Evolutionary conservation across 2,329 filamentous ascomycete species (phyloP).

Genomic region (Exutisphaerella laricina): DNA sequence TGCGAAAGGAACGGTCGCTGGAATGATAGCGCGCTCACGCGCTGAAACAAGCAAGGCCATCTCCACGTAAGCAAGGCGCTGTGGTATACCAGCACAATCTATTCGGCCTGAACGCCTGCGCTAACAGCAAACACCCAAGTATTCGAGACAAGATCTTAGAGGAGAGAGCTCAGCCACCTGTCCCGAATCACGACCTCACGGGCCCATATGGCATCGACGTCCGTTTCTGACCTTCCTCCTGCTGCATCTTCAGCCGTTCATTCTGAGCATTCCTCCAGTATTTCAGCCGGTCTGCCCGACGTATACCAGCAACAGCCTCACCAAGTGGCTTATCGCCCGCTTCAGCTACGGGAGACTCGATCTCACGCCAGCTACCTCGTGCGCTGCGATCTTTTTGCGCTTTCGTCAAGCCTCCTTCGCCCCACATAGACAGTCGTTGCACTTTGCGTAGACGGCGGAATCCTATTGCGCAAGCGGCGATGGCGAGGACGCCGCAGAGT

Average conservation of each 20-base stretch:
- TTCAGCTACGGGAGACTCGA: conserved; percentile 16
- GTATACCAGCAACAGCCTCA: conserved; percentile 26
- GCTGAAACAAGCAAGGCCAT: no score
- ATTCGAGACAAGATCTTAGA: not conserved
- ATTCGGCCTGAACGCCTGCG: conserved; percentile 2
- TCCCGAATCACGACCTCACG: conserved; percentile 5
- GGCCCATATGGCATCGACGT: conserved; percentile 11
- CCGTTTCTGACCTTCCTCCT: conserved; percentile 6
- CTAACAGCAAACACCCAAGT: not conserved
- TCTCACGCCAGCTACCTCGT: conserved; percentile 28
- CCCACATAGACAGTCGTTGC: conserved; percentile 84
- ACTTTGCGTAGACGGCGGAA: conserved; percentile 77
- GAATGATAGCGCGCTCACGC: no score
- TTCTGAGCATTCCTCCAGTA: conserved; percentile 24
- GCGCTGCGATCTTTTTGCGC: conserved; percentile 20
- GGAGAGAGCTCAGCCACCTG: not conserved
- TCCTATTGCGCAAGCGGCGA: conserved; percentile 76
- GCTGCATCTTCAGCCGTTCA: conserved; percentile 17
- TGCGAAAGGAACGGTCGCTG: no score
- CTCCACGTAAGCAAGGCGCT: no score
- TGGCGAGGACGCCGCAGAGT: conserved; percentile 65
- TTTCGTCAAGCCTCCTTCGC: conserved; percentile 42
- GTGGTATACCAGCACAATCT: not conserved
- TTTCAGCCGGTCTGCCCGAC: conserved; percentile 25
- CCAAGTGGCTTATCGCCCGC: conserved; percentile 20